phyloP scores from a whole-genome alignment of 2,329 filamentous ascomycete genomes.

The Thelonectria blattea region DNA sequence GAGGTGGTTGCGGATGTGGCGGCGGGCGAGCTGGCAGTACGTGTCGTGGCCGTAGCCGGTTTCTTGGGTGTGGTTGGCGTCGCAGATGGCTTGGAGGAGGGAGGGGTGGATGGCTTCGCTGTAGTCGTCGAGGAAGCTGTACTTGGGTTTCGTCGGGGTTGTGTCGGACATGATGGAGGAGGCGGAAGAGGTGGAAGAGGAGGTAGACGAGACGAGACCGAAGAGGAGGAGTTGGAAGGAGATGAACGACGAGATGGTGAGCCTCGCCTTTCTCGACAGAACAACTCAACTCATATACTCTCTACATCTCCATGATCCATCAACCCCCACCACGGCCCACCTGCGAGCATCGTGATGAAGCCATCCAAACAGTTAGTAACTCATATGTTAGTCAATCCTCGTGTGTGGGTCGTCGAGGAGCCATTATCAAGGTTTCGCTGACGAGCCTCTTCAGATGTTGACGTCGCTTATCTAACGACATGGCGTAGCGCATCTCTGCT shows the following conservation, averaged over 20 bases:
- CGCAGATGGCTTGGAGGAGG: conserved; percentile 53
- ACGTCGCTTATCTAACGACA: background rate
- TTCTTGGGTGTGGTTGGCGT: conserved; percentile 53
- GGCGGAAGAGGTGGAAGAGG: background rate
- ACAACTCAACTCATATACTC: background rate
- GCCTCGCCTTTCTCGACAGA: background rate
- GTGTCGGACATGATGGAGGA: conserved; percentile 27
- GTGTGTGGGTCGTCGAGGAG: conserved; percentile 3
- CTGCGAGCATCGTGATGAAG: conserved; percentile 11
- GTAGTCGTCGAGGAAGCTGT: conserved; percentile 59
- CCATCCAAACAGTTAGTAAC: conserved; percentile 31
- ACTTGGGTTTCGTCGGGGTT: conserved; percentile 37
- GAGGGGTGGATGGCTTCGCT: conserved; percentile 58
- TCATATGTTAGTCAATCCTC: conserved; percentile 29
- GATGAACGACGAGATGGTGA: background rate
- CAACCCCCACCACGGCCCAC: conserved; percentile 23
- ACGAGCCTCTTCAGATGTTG: background rate
- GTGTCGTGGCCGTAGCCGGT: conserved; percentile 54
- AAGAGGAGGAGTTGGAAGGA: background rate
- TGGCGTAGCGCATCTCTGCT: background rate
- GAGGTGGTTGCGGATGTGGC: conserved; percentile 48
- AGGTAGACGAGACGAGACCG: background rate
- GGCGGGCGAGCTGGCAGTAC: conserved; percentile 49
- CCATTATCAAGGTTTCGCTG: conserved; percentile 14
- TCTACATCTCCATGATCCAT: background rate